Evolutionary conservation across 768 basidiomycete genomes (phyloP).

Genomic region (Boletus subcaerulescens): DNA sequence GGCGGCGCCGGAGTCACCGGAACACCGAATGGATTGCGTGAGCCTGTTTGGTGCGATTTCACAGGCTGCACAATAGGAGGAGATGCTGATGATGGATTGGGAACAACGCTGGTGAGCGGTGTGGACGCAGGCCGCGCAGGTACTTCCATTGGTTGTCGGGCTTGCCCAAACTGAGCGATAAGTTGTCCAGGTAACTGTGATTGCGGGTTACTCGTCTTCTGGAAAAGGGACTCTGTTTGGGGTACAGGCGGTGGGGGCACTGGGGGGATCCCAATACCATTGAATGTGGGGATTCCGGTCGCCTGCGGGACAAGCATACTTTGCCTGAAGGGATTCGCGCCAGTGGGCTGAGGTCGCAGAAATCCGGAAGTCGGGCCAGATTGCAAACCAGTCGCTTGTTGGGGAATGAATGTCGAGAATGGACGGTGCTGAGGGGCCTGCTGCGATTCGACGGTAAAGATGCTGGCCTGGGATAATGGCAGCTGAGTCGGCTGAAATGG

Average conservation of each 20-base stretch:
- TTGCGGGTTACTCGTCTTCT: conserved; percentile 7
- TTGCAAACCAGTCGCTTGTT: conserved; percentile 48
- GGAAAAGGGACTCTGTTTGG: conserved; percentile 13
- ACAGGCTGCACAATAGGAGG: conserved; percentile 60
- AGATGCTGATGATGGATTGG: conserved; percentile 28
- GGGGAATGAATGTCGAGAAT: conserved; percentile 53
- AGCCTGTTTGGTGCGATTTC: conserved; percentile 88
- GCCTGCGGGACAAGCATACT: conserved; percentile 65
- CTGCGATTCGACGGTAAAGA: conserved; percentile 35
- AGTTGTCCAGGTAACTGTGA: conserved; percentile 13
- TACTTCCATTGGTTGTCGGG: conserved; percentile 20
- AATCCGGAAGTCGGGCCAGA: conserved; percentile 43
- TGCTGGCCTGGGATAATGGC: conserved; percentile 14
- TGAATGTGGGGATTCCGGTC: conserved; percentile 54
- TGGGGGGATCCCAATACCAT: conserved; percentile 20
- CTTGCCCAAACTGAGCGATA: conserved; percentile 5
- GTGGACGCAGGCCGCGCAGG: conserved; percentile 71
- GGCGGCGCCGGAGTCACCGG: conserved; percentile 59
- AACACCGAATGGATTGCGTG: conserved; percentile 91
- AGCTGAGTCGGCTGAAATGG: conserved; percentile 15
- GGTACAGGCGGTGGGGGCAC: conserved; percentile 6
- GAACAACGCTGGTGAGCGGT: conserved; percentile 49
- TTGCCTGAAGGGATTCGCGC: conserved; percentile 82
- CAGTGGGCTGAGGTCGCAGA: conserved; percentile 54
- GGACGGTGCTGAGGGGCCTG: conserved; percentile 45